Conservation (phyloP, 768 basidiomycete genomes). For the Mycena indigotica region DNA sequence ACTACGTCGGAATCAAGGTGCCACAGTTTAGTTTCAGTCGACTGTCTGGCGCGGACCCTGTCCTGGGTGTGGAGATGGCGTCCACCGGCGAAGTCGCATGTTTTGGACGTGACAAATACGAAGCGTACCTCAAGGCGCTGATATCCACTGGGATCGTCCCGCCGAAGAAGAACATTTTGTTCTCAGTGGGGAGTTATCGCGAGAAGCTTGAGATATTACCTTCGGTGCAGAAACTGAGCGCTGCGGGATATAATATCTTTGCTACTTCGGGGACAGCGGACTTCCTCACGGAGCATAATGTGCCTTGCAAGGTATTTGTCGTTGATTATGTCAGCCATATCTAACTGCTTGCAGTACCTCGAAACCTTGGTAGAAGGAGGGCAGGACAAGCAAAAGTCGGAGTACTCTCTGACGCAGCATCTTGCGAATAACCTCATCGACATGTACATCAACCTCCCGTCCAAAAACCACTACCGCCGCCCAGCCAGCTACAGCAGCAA, state of each 20-base stretch:
- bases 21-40: conserved; percentile 99
- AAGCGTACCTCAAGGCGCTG: conserved; percentile 96
- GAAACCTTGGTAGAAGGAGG: conserved; percentile 85
- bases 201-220: conserved; percentile 97
- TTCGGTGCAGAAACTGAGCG: conserved; percentile 91
- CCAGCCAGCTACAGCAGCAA: conserved; percentile 97
- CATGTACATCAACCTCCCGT: conserved; percentile 99
- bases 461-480: conserved; percentile 95
- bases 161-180: conserved; percentile 96
- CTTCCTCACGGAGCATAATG: conserved; percentile 95
- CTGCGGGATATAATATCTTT: conserved; percentile 93
- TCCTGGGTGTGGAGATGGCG: conserved; percentile 99
- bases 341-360: conserved; percentile 61
- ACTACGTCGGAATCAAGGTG: conserved; percentile 98
- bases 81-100: conserved; percentile 99
- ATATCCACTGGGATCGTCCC: conserved; percentile 94
- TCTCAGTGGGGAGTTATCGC: conserved; percentile 95
- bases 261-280: conserved; percentile 97
- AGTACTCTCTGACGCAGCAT: conserved; percentile 97
- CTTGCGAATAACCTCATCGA: conserved; percentile 96
- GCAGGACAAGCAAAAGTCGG: conserved; percentile 84
- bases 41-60: conserved; percentile 94
- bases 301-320: conserved; percentile 82
- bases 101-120: conserved; percentile 96
- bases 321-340: not conserved